Evolutionary conservation across 1,284 basidiomycete genomes (phyloP).

Genomic region (Phylloboletellus chloephorus): DNA sequence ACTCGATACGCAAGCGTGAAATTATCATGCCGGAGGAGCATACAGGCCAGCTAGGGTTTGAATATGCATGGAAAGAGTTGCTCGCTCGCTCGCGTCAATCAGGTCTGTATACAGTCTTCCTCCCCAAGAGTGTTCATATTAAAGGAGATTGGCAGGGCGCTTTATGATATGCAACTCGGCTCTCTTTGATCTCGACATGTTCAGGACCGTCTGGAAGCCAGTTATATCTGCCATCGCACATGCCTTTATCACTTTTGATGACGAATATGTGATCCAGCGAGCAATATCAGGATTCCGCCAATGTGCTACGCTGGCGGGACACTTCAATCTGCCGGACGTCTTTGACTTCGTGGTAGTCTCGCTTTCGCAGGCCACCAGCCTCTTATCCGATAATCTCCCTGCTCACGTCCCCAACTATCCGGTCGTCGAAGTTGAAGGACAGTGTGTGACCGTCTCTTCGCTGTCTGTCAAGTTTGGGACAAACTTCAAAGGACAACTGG

Average conservation of each 20-base stretch:
- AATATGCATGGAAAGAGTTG: conserved; percentile 98
- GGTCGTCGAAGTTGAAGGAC: conserved; percentile 88
- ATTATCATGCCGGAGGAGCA: conserved; percentile 99
- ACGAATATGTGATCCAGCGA: conserved; percentile 94
- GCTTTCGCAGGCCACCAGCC: conserved; percentile 81
- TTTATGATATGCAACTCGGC: conserved; percentile 77
- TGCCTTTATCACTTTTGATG: conserved; percentile 93
- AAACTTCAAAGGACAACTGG: conserved; percentile 93
- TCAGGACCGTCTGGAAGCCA: conserved; percentile 87
- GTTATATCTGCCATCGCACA: conserved; percentile 88
- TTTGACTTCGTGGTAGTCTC: conserved; percentile 96
- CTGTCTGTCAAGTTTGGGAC: conserved; percentile 92
- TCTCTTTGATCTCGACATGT: conserved; percentile 89
- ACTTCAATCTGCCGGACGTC: conserved; percentile 87
- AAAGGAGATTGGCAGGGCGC: conserved; percentile 45
- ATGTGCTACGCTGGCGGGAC: conserved; percentile 89
- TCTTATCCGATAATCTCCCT: conserved; percentile 70
- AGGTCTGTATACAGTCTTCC: conserved; percentile 46
- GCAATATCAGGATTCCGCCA: conserved; percentile 94
- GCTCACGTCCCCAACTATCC: conserved; percentile 82
- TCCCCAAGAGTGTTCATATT: conserved; percentile 4
- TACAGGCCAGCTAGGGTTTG: conserved; percentile 93
- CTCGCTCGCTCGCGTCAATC: conserved; percentile 77
- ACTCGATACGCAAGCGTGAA: conserved; percentile 90
- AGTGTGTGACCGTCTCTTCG: conserved; percentile 85